Evolutionary conservation across 2,329 filamentous ascomycete genomes (phyloP), one percentile per base, ranked within the genome.

Genomic region (Geoglossum cookeanum): DNA sequence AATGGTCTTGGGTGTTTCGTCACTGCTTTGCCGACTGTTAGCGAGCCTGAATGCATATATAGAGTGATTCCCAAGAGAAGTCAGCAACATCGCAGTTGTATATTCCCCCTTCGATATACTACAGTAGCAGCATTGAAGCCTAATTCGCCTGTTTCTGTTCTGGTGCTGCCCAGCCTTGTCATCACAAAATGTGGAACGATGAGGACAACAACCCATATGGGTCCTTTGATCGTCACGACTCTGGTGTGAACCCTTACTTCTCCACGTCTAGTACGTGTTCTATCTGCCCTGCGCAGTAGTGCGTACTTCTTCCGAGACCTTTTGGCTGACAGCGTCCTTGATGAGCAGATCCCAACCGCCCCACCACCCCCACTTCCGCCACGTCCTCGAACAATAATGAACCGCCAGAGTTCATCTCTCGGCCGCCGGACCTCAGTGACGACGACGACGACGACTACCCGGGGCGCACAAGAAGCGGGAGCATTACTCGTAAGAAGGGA

Each of bases 201-300:
- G 91, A 97, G 73, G 88, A 97, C 68, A 97, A 97, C 73, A 97
- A 97, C 69, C 91, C 91, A 4, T 96, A 97, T 67, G 90, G 89
- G 65, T 91, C 87, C 70, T 96, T 94, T 74, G 87, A 92, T 65
- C 82, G 87, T 65, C 87, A 94, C 70, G 87, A 86, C 60, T 81
- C 84, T 35, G 74, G 76, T 48, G 75, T 76, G 22, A 81, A 84
- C 66, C 80, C 83, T 27, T 74, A 80, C 57, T 85, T 83, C 44
- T 82, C 83, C 52, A 64, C 65, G 61, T 64, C 69, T 49, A 64
- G 79, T 85, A 73, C 77, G 78, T 57, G 15, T 11, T 59, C 15
- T 42, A 48, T 15, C 45, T 54, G n/a, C 29, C 48, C 7, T 5
- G 9, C 13, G 11, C 3, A 39, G 17, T 17, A 33, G 1, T 3